Conservation (phyloP, 495 filamentous ascomycete species). For the Daldinia caldariorum region DNA sequence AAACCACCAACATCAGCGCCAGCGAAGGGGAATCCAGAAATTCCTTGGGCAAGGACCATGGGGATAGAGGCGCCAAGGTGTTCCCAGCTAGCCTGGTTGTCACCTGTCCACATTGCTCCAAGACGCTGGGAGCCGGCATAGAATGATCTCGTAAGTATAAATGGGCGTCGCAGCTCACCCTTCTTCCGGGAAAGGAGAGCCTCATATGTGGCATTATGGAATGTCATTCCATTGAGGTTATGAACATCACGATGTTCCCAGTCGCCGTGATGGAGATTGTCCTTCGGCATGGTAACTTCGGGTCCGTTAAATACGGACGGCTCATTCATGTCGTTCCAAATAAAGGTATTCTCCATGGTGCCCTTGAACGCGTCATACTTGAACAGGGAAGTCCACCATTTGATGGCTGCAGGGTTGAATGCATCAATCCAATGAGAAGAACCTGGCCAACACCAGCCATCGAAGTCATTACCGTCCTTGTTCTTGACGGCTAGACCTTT, state of each 20-base stretch:
- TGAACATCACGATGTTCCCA: conserved; percentile 99
- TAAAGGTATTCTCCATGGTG: conserved; percentile 81
- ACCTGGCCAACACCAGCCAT: conserved; percentile 98
- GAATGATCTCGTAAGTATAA: conserved; percentile 92
- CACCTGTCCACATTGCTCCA: conserved; percentile 98
- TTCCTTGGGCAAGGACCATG: conserved; percentile 91
- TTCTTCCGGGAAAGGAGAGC: conserved; percentile 82
- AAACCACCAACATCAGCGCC: conserved; percentile 98
- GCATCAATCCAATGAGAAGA: conserved; percentile 95
- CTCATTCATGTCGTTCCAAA: conserved; percentile 99
- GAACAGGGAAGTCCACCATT: conserved; percentile 91
- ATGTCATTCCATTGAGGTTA: conserved; percentile 92
- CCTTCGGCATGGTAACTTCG: conserved; percentile 97
- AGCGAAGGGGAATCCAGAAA: conserved; percentile 91
- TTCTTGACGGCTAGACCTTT: conserved; percentile 85
- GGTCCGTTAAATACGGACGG: conserved; percentile 98
- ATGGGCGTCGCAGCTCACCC: conserved; percentile 79
- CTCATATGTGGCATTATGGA: conserved; percentile 90
- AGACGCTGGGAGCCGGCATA: conserved; percentile 88
- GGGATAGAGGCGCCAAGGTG: conserved; percentile 86
- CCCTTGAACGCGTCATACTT: conserved; percentile 87
- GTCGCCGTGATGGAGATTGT: conserved; percentile 88
- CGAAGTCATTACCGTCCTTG: conserved; percentile 88
- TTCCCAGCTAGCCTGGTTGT: conserved; percentile 94
- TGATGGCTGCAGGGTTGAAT: conserved; percentile 85